phyloP scores from a whole-genome alignment of 2,329 filamentous ascomycete genomes.

The Xylariales sp. region DNA sequence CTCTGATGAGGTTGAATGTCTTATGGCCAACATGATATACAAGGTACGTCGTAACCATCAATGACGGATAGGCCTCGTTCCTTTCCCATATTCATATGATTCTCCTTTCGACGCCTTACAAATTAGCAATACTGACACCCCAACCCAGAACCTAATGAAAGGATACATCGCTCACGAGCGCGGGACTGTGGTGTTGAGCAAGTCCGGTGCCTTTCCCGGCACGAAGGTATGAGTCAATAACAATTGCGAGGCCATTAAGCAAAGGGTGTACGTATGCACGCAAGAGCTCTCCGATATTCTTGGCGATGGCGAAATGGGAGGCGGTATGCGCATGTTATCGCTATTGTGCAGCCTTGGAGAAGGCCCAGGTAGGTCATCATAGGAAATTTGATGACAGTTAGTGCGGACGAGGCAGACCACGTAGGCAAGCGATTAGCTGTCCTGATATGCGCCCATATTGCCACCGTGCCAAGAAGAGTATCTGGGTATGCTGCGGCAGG shows the following conservation, averaged over 20 bases:
- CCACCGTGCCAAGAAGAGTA: not conserved
- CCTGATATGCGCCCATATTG: not conserved
- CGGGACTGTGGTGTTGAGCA: conserved; percentile 91
- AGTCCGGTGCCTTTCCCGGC: conserved; percentile 91
- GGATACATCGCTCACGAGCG: conserved; percentile 95
- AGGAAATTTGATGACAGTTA: conserved; percentile 7
- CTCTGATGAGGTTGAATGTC: conserved; percentile 92
- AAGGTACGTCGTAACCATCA: conserved; percentile 71
- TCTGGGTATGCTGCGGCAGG: not conserved
- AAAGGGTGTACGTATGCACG: conserved; percentile 8
- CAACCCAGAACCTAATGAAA: conserved; percentile 86
- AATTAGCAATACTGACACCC: conserved; percentile 42
- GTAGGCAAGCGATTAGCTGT: not conserved
- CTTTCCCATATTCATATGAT: conserved; percentile 8
- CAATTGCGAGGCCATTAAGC: conserved; percentile 1
- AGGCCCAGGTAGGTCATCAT: conserved; percentile 27
- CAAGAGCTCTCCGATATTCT: not conserved
- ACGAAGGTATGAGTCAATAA: conserved; percentile 72
- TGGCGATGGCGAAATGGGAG: conserved; percentile 15
- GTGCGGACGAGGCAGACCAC: conserved; percentile 34
- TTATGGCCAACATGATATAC: conserved; percentile 97
- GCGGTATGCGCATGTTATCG: conserved; percentile 16
- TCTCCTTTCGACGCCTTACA: not conserved
- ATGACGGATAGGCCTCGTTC: not conserved
- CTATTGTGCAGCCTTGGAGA: conserved; percentile 37